Evolutionary conservation across 768 basidiomycete genomes (phyloP), one percentile per base, ranked within the genome.

Genomic region (Pleurotus djamor): DNA sequence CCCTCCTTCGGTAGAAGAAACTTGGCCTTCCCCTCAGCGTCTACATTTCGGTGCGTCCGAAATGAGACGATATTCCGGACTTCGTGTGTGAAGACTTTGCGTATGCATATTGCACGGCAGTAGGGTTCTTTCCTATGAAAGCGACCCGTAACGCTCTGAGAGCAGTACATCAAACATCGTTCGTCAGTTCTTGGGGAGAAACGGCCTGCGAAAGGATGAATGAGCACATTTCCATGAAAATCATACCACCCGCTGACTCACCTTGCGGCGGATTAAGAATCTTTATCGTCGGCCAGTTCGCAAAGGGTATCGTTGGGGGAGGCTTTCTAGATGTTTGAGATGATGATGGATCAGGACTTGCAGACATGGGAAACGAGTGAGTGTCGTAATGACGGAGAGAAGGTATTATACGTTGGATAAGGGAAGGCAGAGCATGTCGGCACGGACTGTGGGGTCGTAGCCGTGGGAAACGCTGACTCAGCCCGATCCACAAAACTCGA

Each of bases 1-100:
- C 89, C 89, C 65, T 89, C 88, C 7, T 77, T 73, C 2, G 89
- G 89, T 17, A 91, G 74, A 5, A 86, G 87, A 65, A 85, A 85
- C 59, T 76, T 79, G 13, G 79, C 79, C 64, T 79, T 76, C 41
- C 82, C 79, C 64, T 82, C 74, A 79, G 65, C 60, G 73, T 72
- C 48, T 72, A 67, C 17, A 37, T 21, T 57, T 32, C 21, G 70
- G 70, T 74, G 82, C 47, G 68, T 75, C 66, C 78, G 76, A 75
- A 79, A 82, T 5, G 75, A 66, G 16, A 79, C 48, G 57, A 79
- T 72, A 66, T 81, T 84, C 64, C 74, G 78, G 62, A 89, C 79
- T 73, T 89, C 87, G 67, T 87, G 86, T 1, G 84, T 79, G 65
- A 86, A 85, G 64, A 89, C 82, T 64, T 81, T 84, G 58, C 87